Conservation (phyloP, 352 stramenopile species). For the Sclerospora graminicola region DNA sequence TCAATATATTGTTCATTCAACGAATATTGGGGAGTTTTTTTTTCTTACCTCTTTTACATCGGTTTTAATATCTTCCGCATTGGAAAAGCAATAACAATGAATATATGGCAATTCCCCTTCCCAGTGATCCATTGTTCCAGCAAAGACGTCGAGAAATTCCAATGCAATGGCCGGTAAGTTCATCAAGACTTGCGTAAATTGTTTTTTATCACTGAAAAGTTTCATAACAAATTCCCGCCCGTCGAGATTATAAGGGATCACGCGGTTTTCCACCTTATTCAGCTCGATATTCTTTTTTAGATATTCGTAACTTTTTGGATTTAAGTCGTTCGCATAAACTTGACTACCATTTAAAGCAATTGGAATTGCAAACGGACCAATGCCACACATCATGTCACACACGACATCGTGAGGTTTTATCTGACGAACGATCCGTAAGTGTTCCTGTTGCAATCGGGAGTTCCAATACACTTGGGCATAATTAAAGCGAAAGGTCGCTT, state of each 20-base stretch:
- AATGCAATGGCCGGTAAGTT: constrained; percentile 92
- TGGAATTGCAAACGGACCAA: constrained; percentile 93
- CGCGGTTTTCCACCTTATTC: constrained; percentile 84
- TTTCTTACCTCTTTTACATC: constrained; percentile 56
- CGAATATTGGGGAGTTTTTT: not conserved
- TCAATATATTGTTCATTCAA: not conserved
- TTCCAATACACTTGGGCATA: constrained; percentile 98
- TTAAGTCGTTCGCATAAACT: constrained; percentile 92
- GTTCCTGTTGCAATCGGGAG: constrained; percentile 90
- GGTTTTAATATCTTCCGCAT: constrained; percentile 53
- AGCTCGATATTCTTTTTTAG: constrained; percentile 83
- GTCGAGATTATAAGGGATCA: constrained; percentile 89
- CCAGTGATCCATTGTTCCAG: constrained; percentile 53
- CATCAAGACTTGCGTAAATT: constrained; percentile 91
- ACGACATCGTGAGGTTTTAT: constrained; percentile 67
- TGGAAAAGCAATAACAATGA: constrained; percentile 95
- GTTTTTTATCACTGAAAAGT: constrained; percentile 50
- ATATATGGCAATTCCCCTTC: constrained; percentile 74
- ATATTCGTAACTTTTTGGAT: constrained; percentile 87
- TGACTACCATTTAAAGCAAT: constrained; percentile 75
- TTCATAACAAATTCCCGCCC: constrained; percentile 86
- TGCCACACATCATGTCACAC: constrained; percentile 93
- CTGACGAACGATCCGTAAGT: constrained; percentile 85
- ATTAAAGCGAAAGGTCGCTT: constrained; percentile 90
- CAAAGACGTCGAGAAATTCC: constrained; percentile 89